Evolutionary conservation across 257 asterid genomes (phyloP).

Genomic region (Marsdenia floribunda): DNA sequence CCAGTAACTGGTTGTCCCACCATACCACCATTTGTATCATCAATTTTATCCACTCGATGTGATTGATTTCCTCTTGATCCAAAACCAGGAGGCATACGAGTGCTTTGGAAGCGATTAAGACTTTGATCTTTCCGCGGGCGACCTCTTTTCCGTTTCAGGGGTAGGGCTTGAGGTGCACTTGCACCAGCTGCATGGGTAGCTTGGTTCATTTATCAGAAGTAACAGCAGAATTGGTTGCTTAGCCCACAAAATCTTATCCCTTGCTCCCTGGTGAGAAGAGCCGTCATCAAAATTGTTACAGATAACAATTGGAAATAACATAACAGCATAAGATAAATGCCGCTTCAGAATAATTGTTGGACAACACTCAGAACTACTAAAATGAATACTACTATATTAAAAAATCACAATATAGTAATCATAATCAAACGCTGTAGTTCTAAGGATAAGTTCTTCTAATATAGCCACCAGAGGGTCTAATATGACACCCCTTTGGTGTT

Average conservation of each 20-base stretch:
- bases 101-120: slow-evolving; percentile 20
- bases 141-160: slow-evolving; percentile 40
- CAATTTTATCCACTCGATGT: slow-evolving; percentile 19
- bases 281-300: neutral
- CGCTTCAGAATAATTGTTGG: neutral
- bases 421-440: neutral
- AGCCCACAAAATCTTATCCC: neutral
- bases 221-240: neutral
- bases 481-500: neutral
- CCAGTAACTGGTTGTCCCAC: slow-evolving; percentile 85
- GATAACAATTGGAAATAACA: neutral
- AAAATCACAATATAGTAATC: neutral
- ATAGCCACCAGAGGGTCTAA: neutral
- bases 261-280: slow-evolving; percentile 5
- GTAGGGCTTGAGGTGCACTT: slow-evolving; percentile 15
- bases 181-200: slow-evolving; percentile 32
- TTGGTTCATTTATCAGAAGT: slow-evolving; percentile 27
- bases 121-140: slow-evolving; percentile 46
- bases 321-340: neutral
- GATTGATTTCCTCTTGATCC: slow-evolving; percentile 31
- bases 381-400: neutral
- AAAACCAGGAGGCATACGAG: slow-evolving; percentile 44
- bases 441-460: neutral
- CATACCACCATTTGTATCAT: slow-evolving; percentile 27
- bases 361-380: neutral